phyloP scores from a whole-genome alignment of 2,329 filamentous ascomycete species.

The Cadophora sp. region DNA sequence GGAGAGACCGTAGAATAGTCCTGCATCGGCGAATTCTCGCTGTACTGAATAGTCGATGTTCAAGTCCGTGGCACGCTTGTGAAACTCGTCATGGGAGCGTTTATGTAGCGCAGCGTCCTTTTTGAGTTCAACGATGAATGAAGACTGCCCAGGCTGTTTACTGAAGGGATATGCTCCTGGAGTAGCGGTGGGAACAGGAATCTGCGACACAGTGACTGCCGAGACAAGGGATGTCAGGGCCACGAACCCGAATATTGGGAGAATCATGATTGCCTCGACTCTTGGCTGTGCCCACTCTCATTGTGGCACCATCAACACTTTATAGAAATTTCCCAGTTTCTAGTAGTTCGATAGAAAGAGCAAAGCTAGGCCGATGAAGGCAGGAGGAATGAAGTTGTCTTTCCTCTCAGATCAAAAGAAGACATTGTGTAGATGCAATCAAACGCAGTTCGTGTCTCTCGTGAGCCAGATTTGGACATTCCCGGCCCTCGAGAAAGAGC shows the following conservation, averaged over 20 bases:
- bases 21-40: neutral
- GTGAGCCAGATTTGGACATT: neutral
- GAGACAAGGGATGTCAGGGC: neutral
- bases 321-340: neutral
- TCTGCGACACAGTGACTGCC: neutral
- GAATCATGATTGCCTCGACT: neutral
- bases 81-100: neutral
- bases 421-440: neutral
- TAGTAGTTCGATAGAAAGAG: neutral
- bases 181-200: neutral
- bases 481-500: neutral
- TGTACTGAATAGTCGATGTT: neutral
- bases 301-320: neutral
- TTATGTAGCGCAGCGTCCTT: neutral
- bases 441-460: neutral
- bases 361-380: neutral
- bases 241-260: neutral
- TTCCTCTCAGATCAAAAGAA: neutral
- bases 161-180: neutral
- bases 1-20: neutral
- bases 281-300: neutral
- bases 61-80: neutral
- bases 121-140: neutral
- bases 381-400: neutral
- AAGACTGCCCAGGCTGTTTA: constrained; percentile 2